These are phyloP conservation scores for Schwanniomyces sp. DNA, from an alignment of 805 yeast genomes.

Conservation along the genomic window DNA sequence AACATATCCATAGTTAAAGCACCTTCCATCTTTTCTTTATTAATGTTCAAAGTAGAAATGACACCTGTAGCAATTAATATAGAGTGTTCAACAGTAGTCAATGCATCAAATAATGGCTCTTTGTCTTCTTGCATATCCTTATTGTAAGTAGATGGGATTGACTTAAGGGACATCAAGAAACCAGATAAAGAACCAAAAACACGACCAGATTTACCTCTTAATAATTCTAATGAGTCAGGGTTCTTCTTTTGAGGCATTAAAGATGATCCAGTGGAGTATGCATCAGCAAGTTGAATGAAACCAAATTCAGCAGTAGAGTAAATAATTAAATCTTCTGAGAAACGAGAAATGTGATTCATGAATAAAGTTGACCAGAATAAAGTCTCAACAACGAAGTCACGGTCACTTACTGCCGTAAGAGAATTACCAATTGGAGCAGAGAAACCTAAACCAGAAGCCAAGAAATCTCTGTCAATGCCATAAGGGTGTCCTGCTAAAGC, in stretches of 20 bases:
- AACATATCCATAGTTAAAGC: constrained; percentile 98
- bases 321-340: constrained; percentile 91
- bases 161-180: constrained; percentile 92
- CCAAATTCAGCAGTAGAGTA: constrained; percentile 98
- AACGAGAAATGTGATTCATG: constrained; percentile 93
- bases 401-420: constrained; percentile 92
- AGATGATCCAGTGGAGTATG: constrained; percentile 97
- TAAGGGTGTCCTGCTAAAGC: constrained; percentile 99
- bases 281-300: constrained; percentile 89
- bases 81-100: constrained; percentile 91
- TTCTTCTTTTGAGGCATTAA: constrained; percentile 99
- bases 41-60: constrained; percentile 76
- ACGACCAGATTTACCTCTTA: constrained; percentile 97
- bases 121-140: constrained; percentile 99
- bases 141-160: constrained; percentile 97
- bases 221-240: constrained; percentile 92
- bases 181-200: constrained; percentile 95
- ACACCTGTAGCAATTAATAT: constrained; percentile 95
- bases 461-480: constrained; percentile 92
- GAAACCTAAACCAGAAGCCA: constrained; percentile 81
- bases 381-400: constrained; percentile 95
- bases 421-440: constrained; percentile 91
- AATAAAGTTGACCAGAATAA: constrained; percentile 94
- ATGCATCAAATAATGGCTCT: constrained; percentile 93
- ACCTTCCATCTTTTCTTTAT: constrained; percentile 73